Evolutionary conservation across 371 early-diverging fungal species (phyloP).

Genomic region (Lichtheimia ornata): DNA sequence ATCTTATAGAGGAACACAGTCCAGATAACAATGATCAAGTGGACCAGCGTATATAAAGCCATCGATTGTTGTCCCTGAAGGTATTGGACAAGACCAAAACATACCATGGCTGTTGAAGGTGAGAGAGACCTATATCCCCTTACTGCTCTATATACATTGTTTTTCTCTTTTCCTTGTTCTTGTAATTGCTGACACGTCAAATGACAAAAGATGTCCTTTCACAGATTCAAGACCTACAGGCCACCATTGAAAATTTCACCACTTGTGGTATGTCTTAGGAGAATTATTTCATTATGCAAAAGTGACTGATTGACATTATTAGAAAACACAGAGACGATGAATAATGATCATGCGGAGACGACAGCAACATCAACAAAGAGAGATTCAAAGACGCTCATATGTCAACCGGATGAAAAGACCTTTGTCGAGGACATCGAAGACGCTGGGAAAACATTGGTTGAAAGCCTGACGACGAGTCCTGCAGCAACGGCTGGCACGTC

Average conservation of each 20-base stretch:
- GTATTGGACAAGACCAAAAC: too few relatives aligned
- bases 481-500: background rate
- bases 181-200: too few relatives aligned
- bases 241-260: slow-evolving; percentile 7
- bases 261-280: background rate
- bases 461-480: background rate
- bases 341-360: background rate
- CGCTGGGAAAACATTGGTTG: background rate
- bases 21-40: too few relatives aligned
- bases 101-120: too few relatives aligned
- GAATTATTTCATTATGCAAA: slow-evolving; percentile 3
- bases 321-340: background rate
- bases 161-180: too few relatives aligned
- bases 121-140: too few relatives aligned
- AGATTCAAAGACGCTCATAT: slow-evolving; percentile 4
- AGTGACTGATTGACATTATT: background rate
- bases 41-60: too few relatives aligned
- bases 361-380: background rate
- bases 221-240: slow-evolving; percentile 10
- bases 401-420: slow-evolving; percentile 6
- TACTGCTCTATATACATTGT: too few relatives aligned
- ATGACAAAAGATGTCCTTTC: slow-evolving; percentile 7
- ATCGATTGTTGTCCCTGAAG: too few relatives aligned
- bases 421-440: slow-evolving; percentile 1
- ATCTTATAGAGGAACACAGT: too few relatives aligned